These are phyloP conservation scores for Cryphonectria parasitica DNA, from an alignment of 2,329 filamentous ascomycete genomes.

Conservation along the genomic window DNA sequence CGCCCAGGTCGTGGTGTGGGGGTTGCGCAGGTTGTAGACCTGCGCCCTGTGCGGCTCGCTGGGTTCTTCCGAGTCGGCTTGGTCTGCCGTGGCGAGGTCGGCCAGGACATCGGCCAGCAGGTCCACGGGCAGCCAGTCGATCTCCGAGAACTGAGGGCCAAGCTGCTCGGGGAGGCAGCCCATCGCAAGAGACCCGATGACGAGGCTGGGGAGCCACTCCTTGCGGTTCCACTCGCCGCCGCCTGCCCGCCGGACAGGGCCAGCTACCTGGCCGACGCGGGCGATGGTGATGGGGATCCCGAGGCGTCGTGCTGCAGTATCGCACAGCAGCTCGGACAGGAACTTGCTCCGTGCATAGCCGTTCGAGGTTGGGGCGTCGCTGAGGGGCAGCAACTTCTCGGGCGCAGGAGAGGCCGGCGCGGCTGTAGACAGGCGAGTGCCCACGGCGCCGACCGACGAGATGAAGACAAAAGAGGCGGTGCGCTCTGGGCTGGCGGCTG, in stretches of 20 bases:
- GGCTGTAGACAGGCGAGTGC: constrained; percentile 31
- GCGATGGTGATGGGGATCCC: constrained; percentile 37
- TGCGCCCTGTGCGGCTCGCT: not conserved
- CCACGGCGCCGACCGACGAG: constrained; percentile 53
- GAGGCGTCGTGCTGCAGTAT: constrained; percentile 36
- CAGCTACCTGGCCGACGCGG: constrained; percentile 42
- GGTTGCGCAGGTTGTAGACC: constrained; percentile 38
- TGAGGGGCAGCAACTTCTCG: too few species aligned
- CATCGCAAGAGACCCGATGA: constrained; percentile 13
- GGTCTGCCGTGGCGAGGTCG: constrained; percentile 33
- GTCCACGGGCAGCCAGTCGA: constrained; percentile 53
- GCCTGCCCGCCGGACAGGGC: constrained; percentile 28
- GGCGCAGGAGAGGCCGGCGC: too few species aligned
- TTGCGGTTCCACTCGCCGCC: constrained; percentile 11
- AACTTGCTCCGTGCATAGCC: constrained; percentile 45
- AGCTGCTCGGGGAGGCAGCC: constrained; percentile 33
- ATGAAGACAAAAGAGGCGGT: constrained; percentile 49
- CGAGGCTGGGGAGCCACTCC: constrained; percentile 16
- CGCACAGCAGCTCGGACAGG: constrained; percentile 40
- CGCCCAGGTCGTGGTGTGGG: constrained; percentile 32
- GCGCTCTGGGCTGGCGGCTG: constrained; percentile 18
- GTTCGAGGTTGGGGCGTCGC: constrained; percentile 33
- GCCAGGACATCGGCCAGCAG: constrained; percentile 42
- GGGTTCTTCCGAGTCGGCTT: too few species aligned
- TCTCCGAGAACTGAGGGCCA: constrained; percentile 36